phyloP scores from a whole-genome alignment of 2,329 filamentous ascomycete species.

The Cercospora berteroae region DNA sequence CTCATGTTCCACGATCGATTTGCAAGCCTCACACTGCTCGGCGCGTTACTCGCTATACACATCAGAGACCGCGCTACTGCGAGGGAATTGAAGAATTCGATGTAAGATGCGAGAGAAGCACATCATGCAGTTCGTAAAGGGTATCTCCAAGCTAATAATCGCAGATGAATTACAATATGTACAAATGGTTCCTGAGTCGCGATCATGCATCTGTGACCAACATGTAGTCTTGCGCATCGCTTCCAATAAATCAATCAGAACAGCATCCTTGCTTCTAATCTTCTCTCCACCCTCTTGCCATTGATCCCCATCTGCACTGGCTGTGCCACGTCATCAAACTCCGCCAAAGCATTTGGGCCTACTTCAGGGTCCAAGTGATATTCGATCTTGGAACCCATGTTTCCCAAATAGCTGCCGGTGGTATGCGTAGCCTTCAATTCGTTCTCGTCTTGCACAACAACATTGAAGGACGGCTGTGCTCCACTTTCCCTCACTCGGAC shows the following conservation, averaged over 20 bases:
- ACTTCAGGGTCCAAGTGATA: conserved; percentile 61
- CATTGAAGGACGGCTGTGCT: conserved; percentile 54
- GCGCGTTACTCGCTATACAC: not conserved
- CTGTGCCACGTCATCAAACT: conserved; percentile 26
- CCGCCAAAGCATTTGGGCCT: conserved; percentile 22
- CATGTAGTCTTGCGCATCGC: not conserved
- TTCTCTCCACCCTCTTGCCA: conserved; percentile 6
- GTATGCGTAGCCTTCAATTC: conserved; percentile 54
- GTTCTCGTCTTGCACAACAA: conserved; percentile 54
- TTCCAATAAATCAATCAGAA: not conserved
- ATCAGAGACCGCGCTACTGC: not conserved
- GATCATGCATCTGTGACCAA: not conserved
- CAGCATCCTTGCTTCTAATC: conserved; percentile 4
- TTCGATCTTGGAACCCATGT: conserved; percentile 56
- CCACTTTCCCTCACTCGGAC: conserved; percentile 60
- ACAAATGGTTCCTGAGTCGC: not conserved
- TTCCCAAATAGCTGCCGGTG: conserved; percentile 63
- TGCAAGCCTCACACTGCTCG: not conserved
- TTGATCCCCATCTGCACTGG: conserved; percentile 9
- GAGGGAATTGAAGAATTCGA: not conserved
- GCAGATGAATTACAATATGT: not conserved
- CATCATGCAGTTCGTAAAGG: not conserved
- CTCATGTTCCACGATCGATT: not conserved
- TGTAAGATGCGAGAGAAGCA: not conserved
- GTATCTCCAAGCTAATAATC: not conserved